Evolutionary conservation across 129 eudicot genomes (phyloP).

Genomic region (Arctium minus): DNA sequence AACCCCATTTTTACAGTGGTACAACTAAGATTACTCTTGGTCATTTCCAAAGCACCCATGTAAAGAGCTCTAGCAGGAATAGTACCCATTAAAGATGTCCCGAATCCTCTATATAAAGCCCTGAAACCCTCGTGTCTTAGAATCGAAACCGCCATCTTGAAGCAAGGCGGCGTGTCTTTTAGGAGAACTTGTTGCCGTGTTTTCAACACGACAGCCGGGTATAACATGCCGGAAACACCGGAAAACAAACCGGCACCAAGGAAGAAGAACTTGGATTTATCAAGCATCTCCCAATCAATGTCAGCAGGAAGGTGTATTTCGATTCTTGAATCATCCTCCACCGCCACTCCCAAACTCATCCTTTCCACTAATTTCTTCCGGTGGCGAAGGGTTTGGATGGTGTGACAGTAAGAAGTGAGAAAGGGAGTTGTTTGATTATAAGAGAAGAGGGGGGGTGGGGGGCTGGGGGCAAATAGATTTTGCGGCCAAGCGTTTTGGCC

Average conservation of each 20-base stretch:
- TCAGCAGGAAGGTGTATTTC: constrained; percentile 73
- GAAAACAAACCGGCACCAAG: constrained; percentile 79
- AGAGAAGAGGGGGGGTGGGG: neutral
- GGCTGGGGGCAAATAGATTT: neutral
- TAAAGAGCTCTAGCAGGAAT: constrained; percentile 81
- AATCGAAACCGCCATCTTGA: constrained; percentile 48
- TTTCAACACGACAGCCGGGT: constrained; percentile 66
- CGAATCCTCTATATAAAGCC: constrained; percentile 75
- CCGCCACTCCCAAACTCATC: constrained; percentile 63
- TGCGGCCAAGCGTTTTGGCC: constrained; percentile 34
- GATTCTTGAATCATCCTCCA: constrained; percentile 42
- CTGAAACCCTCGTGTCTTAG: constrained; percentile 53
- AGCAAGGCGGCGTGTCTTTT: constrained; percentile 43
- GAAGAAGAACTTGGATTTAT: constrained; percentile 79
- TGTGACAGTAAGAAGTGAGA: no score
- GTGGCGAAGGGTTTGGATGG: neutral
- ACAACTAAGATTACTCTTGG: constrained; percentile 52
- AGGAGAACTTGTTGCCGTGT: constrained; percentile 69
- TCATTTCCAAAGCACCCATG: constrained; percentile 76
- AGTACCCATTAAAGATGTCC: constrained; percentile 76
- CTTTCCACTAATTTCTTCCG: constrained; percentile 28
- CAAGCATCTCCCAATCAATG: constrained; percentile 84
- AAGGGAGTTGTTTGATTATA: constrained; percentile 11
- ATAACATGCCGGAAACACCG: constrained; percentile 63
- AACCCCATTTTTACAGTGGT: constrained; percentile 41